Percentiles rank a stretch among this genome's conserved stretches.
Evolutionary conservation across 2,329 filamentous ascomycete genomes (phyloP).

Genomic region (Rhinocladiella mackenziei): DNA sequence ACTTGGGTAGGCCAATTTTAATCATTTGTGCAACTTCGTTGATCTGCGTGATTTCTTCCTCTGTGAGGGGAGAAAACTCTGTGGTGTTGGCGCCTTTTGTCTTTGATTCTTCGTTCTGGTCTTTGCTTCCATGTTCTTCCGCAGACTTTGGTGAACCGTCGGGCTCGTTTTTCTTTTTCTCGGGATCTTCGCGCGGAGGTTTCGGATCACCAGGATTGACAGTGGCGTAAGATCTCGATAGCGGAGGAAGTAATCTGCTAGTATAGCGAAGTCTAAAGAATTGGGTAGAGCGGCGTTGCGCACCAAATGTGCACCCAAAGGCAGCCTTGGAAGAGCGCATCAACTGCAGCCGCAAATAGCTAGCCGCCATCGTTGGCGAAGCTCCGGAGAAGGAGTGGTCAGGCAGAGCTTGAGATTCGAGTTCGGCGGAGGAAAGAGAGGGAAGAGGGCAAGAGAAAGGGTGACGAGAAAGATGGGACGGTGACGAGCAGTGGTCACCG

Average conservation of each 20-base stretch:
- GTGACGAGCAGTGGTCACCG: constrained; percentile 17
- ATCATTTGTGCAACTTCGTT: constrained; percentile 55
- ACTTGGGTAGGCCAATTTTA: constrained; percentile 57
- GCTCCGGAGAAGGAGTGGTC: constrained; percentile 5
- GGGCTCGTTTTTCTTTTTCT: constrained; percentile 28
- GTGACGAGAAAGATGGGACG: no score
- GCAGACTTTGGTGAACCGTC: constrained; percentile 35
- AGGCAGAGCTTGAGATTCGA: constrained; percentile 1
- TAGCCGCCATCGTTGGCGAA: constrained; percentile 26
- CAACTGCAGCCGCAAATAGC: constrained; percentile 28
- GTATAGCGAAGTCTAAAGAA: constrained; percentile 37
- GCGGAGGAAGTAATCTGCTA: constrained; percentile 39
- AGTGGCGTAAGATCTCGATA: constrained; percentile 42
- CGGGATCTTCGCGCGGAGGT: constrained; percentile 35
- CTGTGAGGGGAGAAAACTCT: constrained; percentile 46
- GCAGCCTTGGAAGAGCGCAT: constrained; percentile 48
- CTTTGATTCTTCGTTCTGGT: constrained; percentile 42
- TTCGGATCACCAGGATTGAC: constrained; percentile 44
- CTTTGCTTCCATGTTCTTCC: constrained; percentile 37
- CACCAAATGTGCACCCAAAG: constrained; percentile 50
- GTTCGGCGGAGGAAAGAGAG: neutral
- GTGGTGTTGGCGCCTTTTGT: constrained; percentile 35
- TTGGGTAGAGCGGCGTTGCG: constrained; percentile 39
- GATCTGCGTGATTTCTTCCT: constrained; percentile 56
- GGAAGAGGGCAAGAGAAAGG: no score